phyloP scores from a whole-genome alignment of 768 basidiomycete species.

The Leccinum imitatum region DNA sequence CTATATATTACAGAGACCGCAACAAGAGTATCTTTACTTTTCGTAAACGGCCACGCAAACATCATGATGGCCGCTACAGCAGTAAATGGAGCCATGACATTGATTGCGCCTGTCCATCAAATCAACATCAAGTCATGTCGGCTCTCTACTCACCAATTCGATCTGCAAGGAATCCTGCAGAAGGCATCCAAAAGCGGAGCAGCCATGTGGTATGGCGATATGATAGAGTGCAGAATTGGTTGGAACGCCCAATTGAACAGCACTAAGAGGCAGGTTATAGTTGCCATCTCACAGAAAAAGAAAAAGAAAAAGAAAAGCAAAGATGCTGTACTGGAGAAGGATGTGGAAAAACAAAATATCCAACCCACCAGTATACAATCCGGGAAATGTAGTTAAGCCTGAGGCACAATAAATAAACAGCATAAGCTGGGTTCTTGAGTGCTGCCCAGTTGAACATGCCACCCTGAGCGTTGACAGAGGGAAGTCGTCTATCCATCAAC shows the following conservation, averaged over 20 bases:
- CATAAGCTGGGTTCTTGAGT: conserved; percentile 48
- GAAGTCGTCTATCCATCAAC: conserved; percentile 45
- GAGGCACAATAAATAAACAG: conserved; percentile 52
- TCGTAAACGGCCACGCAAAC: conserved; percentile 69
- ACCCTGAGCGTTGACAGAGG: conserved; percentile 50
- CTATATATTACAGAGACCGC: conserved; percentile 63
- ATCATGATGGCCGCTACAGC: conserved; percentile 57
- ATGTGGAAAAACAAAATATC: neutral
- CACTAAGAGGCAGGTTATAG: conserved; percentile 50
- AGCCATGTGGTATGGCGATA: conserved; percentile 65
- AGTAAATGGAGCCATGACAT: conserved; percentile 66
- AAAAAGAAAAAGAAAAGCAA: neutral
- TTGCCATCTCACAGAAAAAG: neutral
- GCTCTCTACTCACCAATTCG: conserved; percentile 39
- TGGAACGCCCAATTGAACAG: conserved; percentile 47
- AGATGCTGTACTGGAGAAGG: neutral
- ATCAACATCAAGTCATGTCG: neutral
- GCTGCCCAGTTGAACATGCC: conserved; percentile 57
- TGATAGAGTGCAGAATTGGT: conserved; percentile 59
- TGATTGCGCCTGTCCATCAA: conserved; percentile 52
- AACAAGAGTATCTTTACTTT: conserved; percentile 42
- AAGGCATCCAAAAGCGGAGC: conserved; percentile 62
- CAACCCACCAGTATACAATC: conserved; percentile 62
- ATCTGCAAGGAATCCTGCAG: conserved; percentile 55
- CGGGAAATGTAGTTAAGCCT: conserved; percentile 55